Percentiles rank a stretch among this genome's conserved stretches.
Conservation (phyloP, 2,329 filamentous ascomycete genomes). For the Clathrospora elynae region DNA sequence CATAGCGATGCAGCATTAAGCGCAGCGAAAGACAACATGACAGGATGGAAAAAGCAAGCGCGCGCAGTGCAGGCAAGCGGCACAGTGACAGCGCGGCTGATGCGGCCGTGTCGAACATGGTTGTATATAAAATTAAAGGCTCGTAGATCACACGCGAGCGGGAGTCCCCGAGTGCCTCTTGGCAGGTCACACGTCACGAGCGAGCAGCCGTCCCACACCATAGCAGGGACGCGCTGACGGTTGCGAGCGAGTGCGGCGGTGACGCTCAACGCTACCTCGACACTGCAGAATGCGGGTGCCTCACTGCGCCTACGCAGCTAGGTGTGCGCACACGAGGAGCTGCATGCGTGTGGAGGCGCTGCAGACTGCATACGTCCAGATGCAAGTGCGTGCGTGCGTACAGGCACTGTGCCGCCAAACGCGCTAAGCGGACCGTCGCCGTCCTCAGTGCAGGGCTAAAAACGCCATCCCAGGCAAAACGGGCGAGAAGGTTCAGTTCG, state of each 20-base stretch:
- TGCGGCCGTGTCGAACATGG: not conserved
- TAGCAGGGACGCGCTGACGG: too few relatives aligned
- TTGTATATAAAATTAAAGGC: constrained; percentile 24
- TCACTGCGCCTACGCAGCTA: too few relatives aligned
- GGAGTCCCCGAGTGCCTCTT: constrained; percentile 26
- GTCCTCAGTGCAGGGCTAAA: constrained; percentile 30
- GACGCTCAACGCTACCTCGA: too few relatives aligned
- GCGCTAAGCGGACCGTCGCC: constrained; percentile 32
- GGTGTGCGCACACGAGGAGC: too few relatives aligned
- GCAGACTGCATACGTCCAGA: constrained; percentile 12
- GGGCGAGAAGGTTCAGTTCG: constrained; percentile 37
- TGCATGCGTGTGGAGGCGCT: too few relatives aligned
- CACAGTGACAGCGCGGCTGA: not conserved
- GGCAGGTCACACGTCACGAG: constrained; percentile 28
- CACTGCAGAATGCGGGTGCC: too few relatives aligned
- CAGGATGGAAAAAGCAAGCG: not conserved
- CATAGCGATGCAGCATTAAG: too few relatives aligned
- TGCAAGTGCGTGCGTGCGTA: constrained; percentile 14
- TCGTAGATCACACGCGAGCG: constrained; percentile 31
- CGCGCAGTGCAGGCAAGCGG: constrained; percentile 10
- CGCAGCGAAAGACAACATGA: not conserved
- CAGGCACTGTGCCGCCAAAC: constrained; percentile 19
- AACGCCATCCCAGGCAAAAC: constrained; percentile 30
- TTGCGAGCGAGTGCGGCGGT: too few relatives aligned
- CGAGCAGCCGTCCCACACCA: constrained; percentile 20